Conservation (phyloP, 1,284 basidiomycete genomes). For the Phenoliferia sp. region DNA sequence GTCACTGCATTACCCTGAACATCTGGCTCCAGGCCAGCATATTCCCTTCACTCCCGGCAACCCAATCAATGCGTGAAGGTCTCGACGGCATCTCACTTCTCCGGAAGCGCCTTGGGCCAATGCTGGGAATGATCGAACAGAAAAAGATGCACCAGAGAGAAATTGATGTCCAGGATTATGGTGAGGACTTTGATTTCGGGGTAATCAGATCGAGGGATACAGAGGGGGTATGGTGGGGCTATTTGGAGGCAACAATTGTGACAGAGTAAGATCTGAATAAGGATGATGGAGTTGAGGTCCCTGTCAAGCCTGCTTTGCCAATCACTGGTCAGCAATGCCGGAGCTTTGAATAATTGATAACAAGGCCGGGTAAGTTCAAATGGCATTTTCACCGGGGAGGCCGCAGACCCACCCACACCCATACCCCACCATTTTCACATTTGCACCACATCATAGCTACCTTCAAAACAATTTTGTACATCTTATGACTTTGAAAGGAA, state of each 20-base stretch:
- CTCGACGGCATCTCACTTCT: background rate
- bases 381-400: too few species aligned
- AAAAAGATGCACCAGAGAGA: background rate
- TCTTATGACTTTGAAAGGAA: too few species aligned
- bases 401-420: too few species aligned
- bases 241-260: background rate
- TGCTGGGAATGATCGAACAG: slow-evolving; percentile 1
- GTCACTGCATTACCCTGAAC: too few species aligned
- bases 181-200: background rate
- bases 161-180: background rate
- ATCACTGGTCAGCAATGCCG: too few species aligned
- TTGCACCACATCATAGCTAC: too few species aligned
- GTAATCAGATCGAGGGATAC: background rate
- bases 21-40: background rate
- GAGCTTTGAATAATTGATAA: too few species aligned
- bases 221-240: background rate
- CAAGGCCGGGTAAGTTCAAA: too few species aligned
- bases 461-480: too few species aligned
- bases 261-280: background rate
- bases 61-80: background rate
- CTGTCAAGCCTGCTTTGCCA: too few species aligned
- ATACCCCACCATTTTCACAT: too few species aligned
- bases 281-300: too few species aligned
- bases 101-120: background rate
- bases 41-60: background rate